Evolutionary conservation across 352 stramenopile species (phyloP).

Genomic region (Pythium coloratum): DNA sequence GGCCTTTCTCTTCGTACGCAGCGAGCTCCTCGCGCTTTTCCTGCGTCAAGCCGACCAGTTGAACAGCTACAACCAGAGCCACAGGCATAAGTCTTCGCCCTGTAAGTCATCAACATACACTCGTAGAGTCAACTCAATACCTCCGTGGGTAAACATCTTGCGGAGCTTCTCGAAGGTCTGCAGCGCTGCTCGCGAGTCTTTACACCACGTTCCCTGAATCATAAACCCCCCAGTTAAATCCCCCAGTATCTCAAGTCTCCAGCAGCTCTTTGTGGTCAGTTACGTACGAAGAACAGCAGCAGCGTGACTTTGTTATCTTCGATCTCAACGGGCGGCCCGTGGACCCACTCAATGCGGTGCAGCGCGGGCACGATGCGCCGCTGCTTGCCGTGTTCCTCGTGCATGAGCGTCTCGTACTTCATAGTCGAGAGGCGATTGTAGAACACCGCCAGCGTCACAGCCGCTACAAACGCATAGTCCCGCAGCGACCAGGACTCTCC

Average conservation of each 20-base stretch:
- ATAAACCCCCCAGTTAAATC: neutral
- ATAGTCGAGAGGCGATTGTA: constrained; percentile 52
- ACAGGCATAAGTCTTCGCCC: neutral
- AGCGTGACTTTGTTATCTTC: constrained; percentile 63
- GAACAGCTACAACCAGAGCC: constrained; percentile 31
- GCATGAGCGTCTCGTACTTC: constrained; percentile 51
- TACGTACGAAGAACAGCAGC: constrained; percentile 77
- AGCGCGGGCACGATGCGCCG: constrained; percentile 26
- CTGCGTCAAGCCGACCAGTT: constrained; percentile 71
- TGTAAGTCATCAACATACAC: neutral
- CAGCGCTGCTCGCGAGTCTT: constrained; percentile 49
- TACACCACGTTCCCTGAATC: constrained; percentile 62
- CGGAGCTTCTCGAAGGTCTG: constrained; percentile 49
- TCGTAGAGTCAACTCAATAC: constrained; percentile 22
- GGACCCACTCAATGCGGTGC: constrained; percentile 55
- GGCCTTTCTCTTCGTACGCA: constrained; percentile 62
- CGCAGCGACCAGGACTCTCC: constrained; percentile 48
- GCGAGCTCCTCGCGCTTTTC: constrained; percentile 61
- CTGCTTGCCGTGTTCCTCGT: constrained; percentile 33
- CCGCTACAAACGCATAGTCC: constrained; percentile 65
- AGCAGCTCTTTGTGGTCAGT: neutral
- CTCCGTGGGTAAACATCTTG: constrained; percentile 33
- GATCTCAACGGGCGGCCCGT: constrained; percentile 49
- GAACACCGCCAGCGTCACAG: constrained; percentile 51
- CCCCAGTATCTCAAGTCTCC: neutral